Conservation (phyloP, 805 yeast genomes). For the Myxozyma lipomycoides region DNA sequence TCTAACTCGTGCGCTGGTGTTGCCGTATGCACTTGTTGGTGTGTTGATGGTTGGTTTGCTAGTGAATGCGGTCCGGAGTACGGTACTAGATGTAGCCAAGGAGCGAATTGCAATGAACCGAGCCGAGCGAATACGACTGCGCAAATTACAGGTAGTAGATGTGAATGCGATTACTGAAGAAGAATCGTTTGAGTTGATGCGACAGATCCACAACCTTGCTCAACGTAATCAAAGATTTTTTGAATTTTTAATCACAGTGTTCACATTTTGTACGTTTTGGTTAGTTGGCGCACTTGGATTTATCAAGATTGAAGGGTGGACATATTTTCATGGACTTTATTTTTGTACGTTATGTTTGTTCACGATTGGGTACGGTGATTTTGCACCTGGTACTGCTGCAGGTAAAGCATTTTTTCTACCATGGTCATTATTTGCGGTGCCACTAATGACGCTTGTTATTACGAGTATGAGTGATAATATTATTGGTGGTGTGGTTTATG, state of each 20-base stretch:
- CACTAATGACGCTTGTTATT: slow-evolving; percentile 77
- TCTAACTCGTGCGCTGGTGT: slow-evolving; percentile 54
- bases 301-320: slow-evolving; percentile 61
- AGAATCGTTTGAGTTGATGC: slow-evolving; percentile 56
- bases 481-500: slow-evolving; percentile 21
- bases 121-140: slow-evolving; percentile 50
- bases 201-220: slow-evolving; percentile 42
- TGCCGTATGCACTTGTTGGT: slow-evolving; percentile 66
- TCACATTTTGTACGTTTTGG: slow-evolving; percentile 48
- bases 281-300: slow-evolving; percentile 69
- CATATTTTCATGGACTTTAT: slow-evolving; percentile 66
- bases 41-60: slow-evolving; percentile 70
- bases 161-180: neutral
- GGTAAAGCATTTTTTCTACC: slow-evolving; percentile 70
- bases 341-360: slow-evolving; percentile 70
- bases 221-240: slow-evolving; percentile 34
- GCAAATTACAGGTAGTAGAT: slow-evolving; percentile 33
- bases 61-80: slow-evolving; percentile 62
- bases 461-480: slow-evolving; percentile 64
- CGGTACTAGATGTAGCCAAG: slow-evolving; percentile 56
- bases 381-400: slow-evolving; percentile 55
- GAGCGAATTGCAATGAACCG: slow-evolving; percentile 65
- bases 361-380: slow-evolving; percentile 85
- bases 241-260: neutral
- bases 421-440: slow-evolving; percentile 82